Conservation (phyloP, 352 stramenopile genomes). For the Globisporangium acanthophoron region DNA sequence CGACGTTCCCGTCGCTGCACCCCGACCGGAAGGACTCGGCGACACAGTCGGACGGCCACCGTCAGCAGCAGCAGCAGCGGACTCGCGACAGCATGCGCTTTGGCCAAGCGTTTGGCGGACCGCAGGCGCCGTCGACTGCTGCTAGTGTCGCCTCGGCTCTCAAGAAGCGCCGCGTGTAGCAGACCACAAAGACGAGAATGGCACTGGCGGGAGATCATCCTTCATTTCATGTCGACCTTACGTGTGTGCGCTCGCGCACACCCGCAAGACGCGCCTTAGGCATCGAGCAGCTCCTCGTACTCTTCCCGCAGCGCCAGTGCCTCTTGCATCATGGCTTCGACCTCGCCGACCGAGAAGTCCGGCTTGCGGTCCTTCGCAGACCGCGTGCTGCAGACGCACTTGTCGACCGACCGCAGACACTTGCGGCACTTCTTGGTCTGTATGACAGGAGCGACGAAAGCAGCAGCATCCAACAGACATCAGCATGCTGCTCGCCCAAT, state of each 20-base stretch:
- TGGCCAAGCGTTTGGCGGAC: constrained; percentile 8
- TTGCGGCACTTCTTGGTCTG: constrained; percentile 57
- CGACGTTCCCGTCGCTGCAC: constrained; percentile 56
- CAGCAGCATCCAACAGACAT: too few relatives aligned
- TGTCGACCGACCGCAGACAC: constrained; percentile 51
- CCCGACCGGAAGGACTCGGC: constrained; percentile 23
- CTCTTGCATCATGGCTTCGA: constrained; percentile 68
- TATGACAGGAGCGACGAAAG: too few relatives aligned
- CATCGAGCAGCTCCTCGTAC: constrained; percentile 66
- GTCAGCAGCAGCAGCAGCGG: constrained; percentile 1
- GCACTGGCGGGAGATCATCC: neutral
- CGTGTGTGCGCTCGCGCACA: neutral
- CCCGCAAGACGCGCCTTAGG: neutral
- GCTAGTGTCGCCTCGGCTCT: neutral
- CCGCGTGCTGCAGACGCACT: constrained; percentile 50
- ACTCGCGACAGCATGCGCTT: constrained; percentile 10
- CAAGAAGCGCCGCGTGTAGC: constrained; percentile 13
- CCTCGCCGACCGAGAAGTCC: constrained; percentile 45
- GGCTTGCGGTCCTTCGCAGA: constrained; percentile 15
- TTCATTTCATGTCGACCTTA: neutral
- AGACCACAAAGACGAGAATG: neutral
- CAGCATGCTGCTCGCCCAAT: too few relatives aligned
- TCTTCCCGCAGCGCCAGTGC: constrained; percentile 60
- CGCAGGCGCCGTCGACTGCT: neutral
- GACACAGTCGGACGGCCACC: neutral